Evolutionary conservation across 164 flowering plant genomes (phyloP), one percentile per base, ranked within the genome.

Genomic region (Warburgia ugandensis): DNA sequence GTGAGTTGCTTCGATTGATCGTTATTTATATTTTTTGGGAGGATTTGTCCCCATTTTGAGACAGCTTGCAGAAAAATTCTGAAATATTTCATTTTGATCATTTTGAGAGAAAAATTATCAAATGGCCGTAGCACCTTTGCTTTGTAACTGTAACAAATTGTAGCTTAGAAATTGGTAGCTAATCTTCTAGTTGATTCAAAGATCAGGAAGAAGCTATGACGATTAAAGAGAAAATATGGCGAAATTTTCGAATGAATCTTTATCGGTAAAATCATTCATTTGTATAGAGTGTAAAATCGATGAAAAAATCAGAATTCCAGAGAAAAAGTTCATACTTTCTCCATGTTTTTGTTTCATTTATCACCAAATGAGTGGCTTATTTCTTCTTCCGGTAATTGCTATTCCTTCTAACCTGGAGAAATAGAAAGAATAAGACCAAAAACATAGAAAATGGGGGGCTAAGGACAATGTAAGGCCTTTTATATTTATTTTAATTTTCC

Each of bases 1-100:
- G 58, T 53, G 46, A 60, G 52, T 60, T 52, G 52, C 35, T 56
- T 16, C 28, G 5, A 17, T 36, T 16, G 51, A 29, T n/a, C 11
- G 13, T 33, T 27, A 27, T 30, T 22, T 14, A 42, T 0, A 13
- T 3, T 23, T 43, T 9, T 23, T 4, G 27, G 16, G 2, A 3
- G 12, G 19, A n/a, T n/a, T 20, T 43, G 2, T 2, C 23, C 44
- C 7, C 27, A 20, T 2, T 20, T 12, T n/a, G n/a, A n/a, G n/a
- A n/a, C n/a, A n/a, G n/a, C n/a, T n/a, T n/a, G n/a, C n/a, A n/a
- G n/a, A n/a, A n/a, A n/a, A n/a, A n/a, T n/a, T n/a, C n/a, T n/a
- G 21, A 5, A 49, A 21, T 42, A 7, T 19, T 10, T 42, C 1
- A 19, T n/a, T n/a, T n/a, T n/a, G n/a, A n/a, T n/a, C n/a, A n/a